Evolutionary conservation across 1,139 yeast species (phyloP).

Genomic region (Geotrichum europaeum): DNA sequence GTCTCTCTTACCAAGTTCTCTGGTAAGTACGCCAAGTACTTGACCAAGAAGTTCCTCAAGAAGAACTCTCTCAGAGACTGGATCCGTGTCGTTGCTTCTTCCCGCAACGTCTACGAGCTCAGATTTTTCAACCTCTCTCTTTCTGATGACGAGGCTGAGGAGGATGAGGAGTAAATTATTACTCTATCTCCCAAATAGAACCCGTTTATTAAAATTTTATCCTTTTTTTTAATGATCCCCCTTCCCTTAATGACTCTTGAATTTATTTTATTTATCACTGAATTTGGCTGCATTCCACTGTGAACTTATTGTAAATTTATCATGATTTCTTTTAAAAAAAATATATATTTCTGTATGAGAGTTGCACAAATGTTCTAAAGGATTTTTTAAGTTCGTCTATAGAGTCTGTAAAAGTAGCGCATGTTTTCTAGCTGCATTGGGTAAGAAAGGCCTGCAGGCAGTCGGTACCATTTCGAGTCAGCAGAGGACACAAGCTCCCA

Average conservation of each 20-base stretch:
- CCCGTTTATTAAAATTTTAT: not conserved
- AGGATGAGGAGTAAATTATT: slow-evolving; percentile 19
- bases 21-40: slow-evolving; percentile 99
- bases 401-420: slow-evolving; percentile 77
- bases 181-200: not conserved
- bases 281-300: not conserved
- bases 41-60: slow-evolving; percentile 99
- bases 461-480: slow-evolving; percentile 80
- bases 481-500: slow-evolving; percentile 63
- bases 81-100: slow-evolving; percentile 97
- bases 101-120: slow-evolving; percentile 95
- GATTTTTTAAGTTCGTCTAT: slow-evolving; percentile 40
- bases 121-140: slow-evolving; percentile 99
- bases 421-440: slow-evolving; percentile 75
- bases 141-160: slow-evolving; percentile 92
- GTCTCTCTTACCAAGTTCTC: slow-evolving; percentile 94
- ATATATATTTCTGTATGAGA: not conserved
- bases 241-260: not conserved
- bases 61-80: slow-evolving; percentile 97
- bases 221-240: not conserved
- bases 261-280: not conserved
- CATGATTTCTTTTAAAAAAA: not conserved
- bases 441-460: slow-evolving; percentile 51
- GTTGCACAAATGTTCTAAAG: not conserved
- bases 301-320: not conserved